Evolutionary conservation across 495 filamentous ascomycete species (phyloP), one percentile per base, ranked within the genome.

Genomic region (Elasticomyces elasticus): DNA sequence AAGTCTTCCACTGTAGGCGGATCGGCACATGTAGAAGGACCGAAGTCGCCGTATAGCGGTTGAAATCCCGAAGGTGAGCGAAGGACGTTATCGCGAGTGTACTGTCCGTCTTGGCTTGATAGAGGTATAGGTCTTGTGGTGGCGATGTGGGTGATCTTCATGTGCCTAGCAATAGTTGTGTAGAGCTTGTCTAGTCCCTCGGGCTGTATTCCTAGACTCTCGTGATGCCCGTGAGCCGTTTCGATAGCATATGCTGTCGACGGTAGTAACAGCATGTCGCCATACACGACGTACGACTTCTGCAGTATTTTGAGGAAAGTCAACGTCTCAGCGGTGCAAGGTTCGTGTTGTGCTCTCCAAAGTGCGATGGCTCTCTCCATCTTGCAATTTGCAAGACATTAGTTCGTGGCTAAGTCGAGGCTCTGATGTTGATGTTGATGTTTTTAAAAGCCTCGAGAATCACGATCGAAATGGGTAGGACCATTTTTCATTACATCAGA

Each of bases 101-200:
- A 19, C 63, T 61, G 3, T 24, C 5, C n/a, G 9, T 25, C 30
- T 24, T 15, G 15, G 10, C 25, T 12, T 25, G 11, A 20, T 57
- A 40, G 60, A 0, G 81, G 80, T 23, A 94, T 89, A 0, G 82
- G 83, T 30, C 80, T 78, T 62, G 87, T 90, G 38, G 86, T 69
- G 13, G 86, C 86, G 10, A 90, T 71, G 60, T 89, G 84, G 0
- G 84, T 87, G 6, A 83, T 70, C 7, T 65, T 67, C 25, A 78
- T 70, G 0, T 74, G 63, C 5, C 55, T 57, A 15, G 70, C 71
- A 0, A 84, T 72, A 1, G 76, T 71, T 5, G 61, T 57, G 23
- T 72, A 73, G 2, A 94, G 70, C 37, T 72, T 24, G 10, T 17
- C 11, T 17, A 47, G 24, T 17, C 10, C n/a, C 13, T n/a, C 40